A percentile compares a stretch with the other conserved stretches of the same genome.
These are phyloP conservation scores for Aegilops tauschii DNA, from an alignment of 176 grass and related monocot genomes.

Conservation along the genomic window DNA sequence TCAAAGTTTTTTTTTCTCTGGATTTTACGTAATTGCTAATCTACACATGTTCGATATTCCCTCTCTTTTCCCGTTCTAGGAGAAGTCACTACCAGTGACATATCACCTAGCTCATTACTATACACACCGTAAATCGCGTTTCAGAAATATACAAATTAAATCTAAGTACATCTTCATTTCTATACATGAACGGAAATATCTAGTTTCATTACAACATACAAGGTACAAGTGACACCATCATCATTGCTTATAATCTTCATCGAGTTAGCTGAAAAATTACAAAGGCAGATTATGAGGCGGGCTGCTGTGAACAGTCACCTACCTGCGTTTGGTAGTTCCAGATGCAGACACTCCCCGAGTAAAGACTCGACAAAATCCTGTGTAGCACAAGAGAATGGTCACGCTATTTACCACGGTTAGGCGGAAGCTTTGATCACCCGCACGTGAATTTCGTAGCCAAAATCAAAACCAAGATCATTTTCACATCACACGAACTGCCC, in stretches of 20 bases:
- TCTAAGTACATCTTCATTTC: neutral
- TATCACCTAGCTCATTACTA: neutral
- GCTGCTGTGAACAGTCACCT: neutral
- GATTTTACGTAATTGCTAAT: neutral
- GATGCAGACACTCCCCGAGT: conserved; percentile 93
- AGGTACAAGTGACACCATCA: neutral
- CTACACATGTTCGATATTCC: neutral
- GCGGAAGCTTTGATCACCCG: neutral
- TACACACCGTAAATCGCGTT: neutral
- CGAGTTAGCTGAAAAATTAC: conserved; percentile 1
- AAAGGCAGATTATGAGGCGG: neutral
- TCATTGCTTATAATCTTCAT: neutral
- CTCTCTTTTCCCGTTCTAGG: neutral
- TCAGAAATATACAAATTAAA: neutral
- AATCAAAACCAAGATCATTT: neutral
- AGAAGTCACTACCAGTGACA: neutral
- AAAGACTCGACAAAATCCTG: conserved; percentile 96
- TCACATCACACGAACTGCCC: neutral
- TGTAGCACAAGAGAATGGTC: neutral
- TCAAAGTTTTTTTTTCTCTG: neutral
- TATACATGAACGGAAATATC: neutral
- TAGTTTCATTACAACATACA: neutral
- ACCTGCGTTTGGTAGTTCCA: conserved; percentile 99
- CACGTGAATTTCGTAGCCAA: neutral
- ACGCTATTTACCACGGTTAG: neutral